A percentile compares a stretch with the other conserved stretches of the same genome.
Evolutionary conservation across 495 filamentous ascomycete species (phyloP).

Genomic region (Daldinia caldariorum): DNA sequence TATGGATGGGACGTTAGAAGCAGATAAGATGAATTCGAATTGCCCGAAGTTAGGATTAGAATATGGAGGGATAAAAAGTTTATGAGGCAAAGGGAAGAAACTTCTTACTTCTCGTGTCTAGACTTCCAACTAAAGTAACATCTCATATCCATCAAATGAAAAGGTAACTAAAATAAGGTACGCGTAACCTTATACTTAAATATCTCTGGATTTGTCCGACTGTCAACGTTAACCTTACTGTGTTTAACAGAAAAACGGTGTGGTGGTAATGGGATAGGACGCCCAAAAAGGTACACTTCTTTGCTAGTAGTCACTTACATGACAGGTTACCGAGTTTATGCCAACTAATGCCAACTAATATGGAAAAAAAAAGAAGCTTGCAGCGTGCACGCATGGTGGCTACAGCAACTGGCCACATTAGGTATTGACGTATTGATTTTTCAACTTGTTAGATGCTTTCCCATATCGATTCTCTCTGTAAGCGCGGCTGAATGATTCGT

Average conservation of each 20-base stretch:
- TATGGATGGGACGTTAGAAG: not conserved
- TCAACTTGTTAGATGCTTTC: constrained; percentile 16
- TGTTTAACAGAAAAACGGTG: constrained; percentile 2
- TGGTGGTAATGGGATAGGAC: constrained; percentile 33
- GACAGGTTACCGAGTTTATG: constrained; percentile 11
- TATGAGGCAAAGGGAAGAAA: constrained; percentile 6
- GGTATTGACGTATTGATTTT: constrained; percentile 24
- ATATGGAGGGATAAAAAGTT: constrained; percentile 19
- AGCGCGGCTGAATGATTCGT: constrained; percentile 24
- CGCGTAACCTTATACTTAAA: constrained; percentile 34
- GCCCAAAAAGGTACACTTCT: constrained; percentile 4
- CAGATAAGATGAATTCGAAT: too few species aligned
- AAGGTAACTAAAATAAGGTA: constrained; percentile 26
- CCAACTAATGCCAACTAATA: constrained; percentile 9
- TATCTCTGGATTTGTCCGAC: constrained; percentile 35
- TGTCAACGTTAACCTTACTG: constrained; percentile 21
- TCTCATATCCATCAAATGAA: constrained; percentile 22
- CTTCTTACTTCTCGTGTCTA: constrained; percentile 33
- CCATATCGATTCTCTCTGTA: constrained; percentile 8
- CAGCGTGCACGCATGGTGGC: constrained; percentile 9
- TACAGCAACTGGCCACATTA: constrained; percentile 22
- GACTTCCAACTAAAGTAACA: constrained; percentile 21
- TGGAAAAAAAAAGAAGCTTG: constrained; percentile 20
- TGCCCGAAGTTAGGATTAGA: constrained; percentile 10
- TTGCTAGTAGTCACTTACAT: not conserved